Evolutionary conservation across 176 grass and related monocot genomes (phyloP), one percentile per base, ranked within the genome.

Genomic region (Musa schizocarpa): DNA sequence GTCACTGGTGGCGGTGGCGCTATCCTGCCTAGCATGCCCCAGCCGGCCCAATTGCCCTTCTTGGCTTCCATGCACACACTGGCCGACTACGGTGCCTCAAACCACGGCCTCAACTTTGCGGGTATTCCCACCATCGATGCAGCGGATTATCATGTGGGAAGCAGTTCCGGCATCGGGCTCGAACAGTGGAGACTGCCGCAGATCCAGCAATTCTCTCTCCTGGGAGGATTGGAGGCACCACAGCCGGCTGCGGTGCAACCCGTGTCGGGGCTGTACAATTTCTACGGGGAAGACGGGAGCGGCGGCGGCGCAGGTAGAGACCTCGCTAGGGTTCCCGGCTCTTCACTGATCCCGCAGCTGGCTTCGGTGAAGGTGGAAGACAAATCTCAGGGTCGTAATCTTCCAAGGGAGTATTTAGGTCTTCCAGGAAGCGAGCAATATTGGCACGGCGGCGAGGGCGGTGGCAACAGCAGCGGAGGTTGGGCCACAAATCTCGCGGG

Each of bases 351-450:
- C 80, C 79, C 86, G 17, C 93, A 92, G 76, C 77, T 91, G 29
- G 79, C 89, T 0, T 90, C 87, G 20, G 83, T 90, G 53, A 96
- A 96, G 85, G 86, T 92, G 93, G 93, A 96, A 79, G 87, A 92
- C 59, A 85, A 77, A 53, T 58, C 63, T 9, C 56, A 51, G 75
- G 70, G 70, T 2, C 74, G 50, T 2, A 85, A 63, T 81, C 85
- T 86, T n/a, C 81, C 85, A 11, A 85, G 89, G 25, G 83, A 92
- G 69, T 86, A 83, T 78, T 64, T 96, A 8, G 83, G 83, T 9
- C 71, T 92, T 50, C 53, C 87, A 2, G 80, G 87, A 2, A 92
- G 88, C 73, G 81, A 82, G 20, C 93, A 90, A 62, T 96, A 92
- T 73, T 89, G 87, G 89, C 83, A 83, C 6, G 85, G 50, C 27